A percentile compares a stretch with the other conserved stretches of the same genome.
These are phyloP conservation scores for Saussurea involucrata DNA, from an alignment of 129 eudicot genomes.

Conservation along the genomic window DNA sequence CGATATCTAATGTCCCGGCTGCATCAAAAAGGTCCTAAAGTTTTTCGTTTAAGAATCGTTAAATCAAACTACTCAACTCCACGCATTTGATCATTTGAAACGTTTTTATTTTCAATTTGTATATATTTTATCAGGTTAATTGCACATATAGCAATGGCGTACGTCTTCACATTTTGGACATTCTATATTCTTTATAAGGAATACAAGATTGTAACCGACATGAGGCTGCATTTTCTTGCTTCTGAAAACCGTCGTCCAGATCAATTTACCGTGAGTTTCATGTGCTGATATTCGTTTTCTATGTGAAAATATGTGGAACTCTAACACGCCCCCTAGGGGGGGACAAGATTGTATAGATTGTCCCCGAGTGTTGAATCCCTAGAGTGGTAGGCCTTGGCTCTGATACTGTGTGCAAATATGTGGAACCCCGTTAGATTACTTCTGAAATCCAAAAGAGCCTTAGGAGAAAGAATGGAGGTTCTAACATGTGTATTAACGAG, in stretches of 20 bases:
- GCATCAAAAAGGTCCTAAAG: slow-evolving; percentile 66
- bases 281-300: neutral
- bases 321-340: no score
- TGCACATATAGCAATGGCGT: slow-evolving; percentile 75
- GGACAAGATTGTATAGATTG: no score
- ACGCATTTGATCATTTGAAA: slow-evolving; percentile 2
- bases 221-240: slow-evolving; percentile 84
- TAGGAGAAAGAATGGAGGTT: no score
- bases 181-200: slow-evolving; percentile 66
- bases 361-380: no score
- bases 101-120: neutral
- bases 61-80: neutral
- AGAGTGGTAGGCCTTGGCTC: no score
- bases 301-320: neutral
- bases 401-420: no score
- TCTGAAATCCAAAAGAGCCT: no score
- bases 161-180: slow-evolving; percentile 80
- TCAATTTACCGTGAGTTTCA: slow-evolving; percentile 72
- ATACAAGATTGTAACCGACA: slow-evolving; percentile 50
- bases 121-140: slow-evolving; percentile 61
- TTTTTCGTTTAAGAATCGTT: neutral
- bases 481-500: no score
- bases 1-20: slow-evolving; percentile 81
- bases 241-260: slow-evolving; percentile 70
- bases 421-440: no score